Conservation (phyloP, 345 rosid species). For the Capsella bursapastoris region DNA sequence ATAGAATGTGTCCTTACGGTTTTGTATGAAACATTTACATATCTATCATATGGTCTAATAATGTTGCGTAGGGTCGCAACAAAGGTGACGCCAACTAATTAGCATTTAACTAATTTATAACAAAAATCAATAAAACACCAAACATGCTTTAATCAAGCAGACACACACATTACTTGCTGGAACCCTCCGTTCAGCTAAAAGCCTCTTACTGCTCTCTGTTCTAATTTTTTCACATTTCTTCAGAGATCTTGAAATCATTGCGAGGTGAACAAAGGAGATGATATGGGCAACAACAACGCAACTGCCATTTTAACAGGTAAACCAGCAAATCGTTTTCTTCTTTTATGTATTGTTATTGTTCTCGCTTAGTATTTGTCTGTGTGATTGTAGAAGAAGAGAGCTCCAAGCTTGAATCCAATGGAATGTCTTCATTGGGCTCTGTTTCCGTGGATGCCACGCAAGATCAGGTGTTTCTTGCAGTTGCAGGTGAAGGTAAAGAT, state of each 20-base stretch:
- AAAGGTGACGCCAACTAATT: constrained; percentile 44
- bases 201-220: constrained; percentile 26
- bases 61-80: constrained; percentile 40
- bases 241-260: constrained; percentile 15
- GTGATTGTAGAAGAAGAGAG: constrained; percentile 40
- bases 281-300: constrained; percentile 47
- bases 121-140: constrained; percentile 12
- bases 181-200: background rate
- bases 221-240: background rate
- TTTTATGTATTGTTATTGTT: background rate
- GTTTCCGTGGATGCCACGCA: background rate
- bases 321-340: background rate
- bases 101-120: constrained; percentile 24
- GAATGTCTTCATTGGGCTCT: background rate
- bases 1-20: background rate
- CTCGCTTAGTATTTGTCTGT: background rate
- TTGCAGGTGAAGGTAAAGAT: constrained; percentile 11
- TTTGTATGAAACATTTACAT: constrained; percentile 26
- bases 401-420: background rate
- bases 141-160: constrained; percentile 31
- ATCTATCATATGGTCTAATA: constrained; percentile 41
- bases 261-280: constrained; percentile 24
- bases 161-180: background rate
- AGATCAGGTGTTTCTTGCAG: constrained; percentile 2
- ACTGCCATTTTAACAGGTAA: constrained; percentile 34